These are phyloP conservation scores for Brasilioporus rufonigricans DNA, from an alignment of 768 basidiomycete species.

Conservation along the genomic window DNA sequence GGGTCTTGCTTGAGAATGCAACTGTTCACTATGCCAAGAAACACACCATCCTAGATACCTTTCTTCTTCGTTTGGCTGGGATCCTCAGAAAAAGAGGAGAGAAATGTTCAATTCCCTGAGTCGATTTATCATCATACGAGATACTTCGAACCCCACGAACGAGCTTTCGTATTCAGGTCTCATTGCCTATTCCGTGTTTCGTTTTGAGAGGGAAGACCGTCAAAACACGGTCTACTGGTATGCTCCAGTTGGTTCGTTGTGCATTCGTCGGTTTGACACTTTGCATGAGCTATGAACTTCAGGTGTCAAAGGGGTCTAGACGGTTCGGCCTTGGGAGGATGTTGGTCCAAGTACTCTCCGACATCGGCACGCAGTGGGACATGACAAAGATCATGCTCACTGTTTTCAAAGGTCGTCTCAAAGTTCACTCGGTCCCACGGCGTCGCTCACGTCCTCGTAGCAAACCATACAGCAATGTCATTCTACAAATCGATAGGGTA, in stretches of 20 bases:
- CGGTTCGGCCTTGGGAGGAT: slow-evolving; percentile 58
- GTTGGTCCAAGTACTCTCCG: slow-evolving; percentile 48
- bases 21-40: background rate
- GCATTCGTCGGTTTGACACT: background rate
- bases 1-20: slow-evolving; percentile 3
- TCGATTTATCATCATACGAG: slow-evolving; percentile 54
- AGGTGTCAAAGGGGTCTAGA: slow-evolving; percentile 46
- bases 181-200: slow-evolving; percentile 54
- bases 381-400: slow-evolving; percentile 79
- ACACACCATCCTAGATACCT: slow-evolving; percentile 43
- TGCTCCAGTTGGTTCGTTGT: slow-evolving; percentile 3
- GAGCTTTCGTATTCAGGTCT: slow-evolving; percentile 23
- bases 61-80: slow-evolving; percentile 64
- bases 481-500: slow-evolving; percentile 63
- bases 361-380: slow-evolving; percentile 47
- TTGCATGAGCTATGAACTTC: slow-evolving; percentile 68
- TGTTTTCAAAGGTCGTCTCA: slow-evolving; percentile 61
- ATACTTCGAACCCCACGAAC: slow-evolving; percentile 9
- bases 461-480: slow-evolving; percentile 40
- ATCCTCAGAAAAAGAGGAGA: slow-evolving; percentile 49
- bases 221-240: slow-evolving; percentile 73
- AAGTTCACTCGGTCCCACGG: background rate
- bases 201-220: slow-evolving; percentile 68
- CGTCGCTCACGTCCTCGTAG: slow-evolving; percentile 30
- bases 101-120: slow-evolving; percentile 62